Base-by-base conservation (phyloP, 306 rosid genomes). In the Pachyrhizus erosus region DNA sequence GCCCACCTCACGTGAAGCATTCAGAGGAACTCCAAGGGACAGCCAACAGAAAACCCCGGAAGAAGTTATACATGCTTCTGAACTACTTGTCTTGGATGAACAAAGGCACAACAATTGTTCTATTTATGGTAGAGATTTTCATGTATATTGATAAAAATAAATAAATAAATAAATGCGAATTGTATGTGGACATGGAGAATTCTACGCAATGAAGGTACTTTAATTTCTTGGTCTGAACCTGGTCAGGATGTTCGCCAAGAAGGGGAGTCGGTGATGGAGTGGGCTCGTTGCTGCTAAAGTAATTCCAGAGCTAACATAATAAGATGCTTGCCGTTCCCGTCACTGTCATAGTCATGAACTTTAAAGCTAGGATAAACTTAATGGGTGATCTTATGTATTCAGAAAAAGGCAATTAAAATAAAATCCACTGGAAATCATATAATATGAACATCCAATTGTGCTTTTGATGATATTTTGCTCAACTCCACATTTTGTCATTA, bases 11-110 rank as follows among this genome's bases (percentile, higher is more conserved):
- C 6, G 9, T 71, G 90, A 89, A 89, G 88, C 78, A 82, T 58
- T 82, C 70, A 67, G 77, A 80, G 86, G 87, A 89, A 89, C 87
- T 82, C 85, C 68, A 83, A 70, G 88, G 52, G 72, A 84, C 83
- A 62, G 1, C 74, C 84, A 80, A 80, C 87, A 76, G 24, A 55
- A 17, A 18, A 24, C 39, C 49, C n/a, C 65, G 12, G 10, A 17
- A 12, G 1, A 1, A 17, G 39, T 10, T 20, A 17, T 23, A 15
- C 70, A 23, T 46, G 42, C 21, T 26, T 24, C 42, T 23, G 9
- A 1, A 1, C n/a, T 11, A 17, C 18, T 23, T 51, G 66, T 60
- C 43, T 21, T 71, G 76, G 58, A 5, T 34, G 20, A 21, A 61
- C 69, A 39, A 27, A 49, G 58, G 45, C 39, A 49, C 6, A 60